phyloP scores from a whole-genome alignment of 116 monocot species.

The Phalaenopsis hybrid region DNA sequence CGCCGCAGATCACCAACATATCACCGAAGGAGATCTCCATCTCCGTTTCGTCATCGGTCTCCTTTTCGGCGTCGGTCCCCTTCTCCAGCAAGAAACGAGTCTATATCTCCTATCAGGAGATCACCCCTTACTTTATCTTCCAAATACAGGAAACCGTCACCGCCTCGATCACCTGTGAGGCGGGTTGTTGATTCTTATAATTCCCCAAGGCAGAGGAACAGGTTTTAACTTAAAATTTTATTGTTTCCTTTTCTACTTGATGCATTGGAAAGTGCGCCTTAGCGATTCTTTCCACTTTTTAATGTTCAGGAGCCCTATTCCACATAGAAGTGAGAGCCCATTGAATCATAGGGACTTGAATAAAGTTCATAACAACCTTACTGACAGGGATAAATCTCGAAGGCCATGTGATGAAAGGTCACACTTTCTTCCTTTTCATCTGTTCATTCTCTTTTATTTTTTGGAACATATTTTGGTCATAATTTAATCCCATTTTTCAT shows the following conservation, averaged over 20 bases:
- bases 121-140: slow-evolving; percentile 41
- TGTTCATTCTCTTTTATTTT: neutral
- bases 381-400: slow-evolving; percentile 14
- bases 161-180: slow-evolving; percentile 25
- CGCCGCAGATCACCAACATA: slow-evolving; percentile 36
- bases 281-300: neutral
- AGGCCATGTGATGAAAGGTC: slow-evolving; percentile 30
- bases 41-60: slow-evolving; percentile 23
- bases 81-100: slow-evolving; percentile 26
- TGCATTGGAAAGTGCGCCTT: too few relatives aligned
- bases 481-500: neutral
- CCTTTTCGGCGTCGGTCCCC: slow-evolving; percentile 16
- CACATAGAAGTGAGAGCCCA: slow-evolving; percentile 33
- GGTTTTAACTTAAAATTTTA: slow-evolving; percentile 22
- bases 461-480: neutral
- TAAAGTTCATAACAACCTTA: slow-evolving; percentile 23
- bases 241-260: neutral
- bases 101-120: slow-evolving; percentile 29
- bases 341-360: slow-evolving; percentile 34
- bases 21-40: slow-evolving; percentile 37
- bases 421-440: neutral
- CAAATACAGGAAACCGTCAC: slow-evolving; percentile 19
- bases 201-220: slow-evolving; percentile 35
- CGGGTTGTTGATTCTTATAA: slow-evolving; percentile 12
- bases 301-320: slow-evolving; percentile 34